Base-by-base conservation (phyloP, 2,329 filamentous ascomycete species). In the Diplodia sapinea region DNA sequence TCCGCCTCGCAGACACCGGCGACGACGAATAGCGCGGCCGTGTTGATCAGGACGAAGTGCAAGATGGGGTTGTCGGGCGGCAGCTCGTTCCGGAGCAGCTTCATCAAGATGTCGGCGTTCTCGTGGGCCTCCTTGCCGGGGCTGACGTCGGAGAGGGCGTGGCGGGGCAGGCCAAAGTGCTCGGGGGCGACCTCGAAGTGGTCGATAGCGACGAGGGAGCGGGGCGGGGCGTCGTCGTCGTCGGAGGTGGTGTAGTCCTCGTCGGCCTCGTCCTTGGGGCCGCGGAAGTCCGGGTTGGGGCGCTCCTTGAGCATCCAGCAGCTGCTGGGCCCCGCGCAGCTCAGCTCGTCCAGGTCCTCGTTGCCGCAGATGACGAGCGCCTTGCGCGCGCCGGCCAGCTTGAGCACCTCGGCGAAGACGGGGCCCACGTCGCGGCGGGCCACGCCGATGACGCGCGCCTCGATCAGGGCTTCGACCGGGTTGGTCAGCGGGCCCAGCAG, bases 271-370 rank as follows among this genome's bases (percentile, higher is more conserved):
- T 74, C 52, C 54, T 50, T 54, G n/a, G 71, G 70, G 9, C 70
- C 73, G 31, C 76, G 73, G 69, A 80, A 83, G 13, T 74, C 76
- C 4, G 83, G 77, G 74, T 84, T 84, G 1, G 80, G 75, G 63
- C 82, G 79, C 69, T 85, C 84, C 5, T 82, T 82, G 31, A 97
- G 81, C 80, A 88, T 88, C 95, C 95, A 99, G 85, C 94, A 97
- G 74, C 91, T 89, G 2, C 94, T 96, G 43, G 85, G 85, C 0
- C 95, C 94, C 1, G 94, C 95, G 73, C 94, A 97, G 73, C 91
- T 95, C 70, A 99, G 88, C 82, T 99, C 95, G 77, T 99, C 95
- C 36, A 99, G 87, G 73, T 98, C 93, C 81, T 98, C 96, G 71
- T 91, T 90, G 52, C 95, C 95, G 76, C 94, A 99, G 20, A 98